Evolutionary conservation across 306 rosid species (phyloP).

Genomic region (Mimosa bimucronata): DNA sequence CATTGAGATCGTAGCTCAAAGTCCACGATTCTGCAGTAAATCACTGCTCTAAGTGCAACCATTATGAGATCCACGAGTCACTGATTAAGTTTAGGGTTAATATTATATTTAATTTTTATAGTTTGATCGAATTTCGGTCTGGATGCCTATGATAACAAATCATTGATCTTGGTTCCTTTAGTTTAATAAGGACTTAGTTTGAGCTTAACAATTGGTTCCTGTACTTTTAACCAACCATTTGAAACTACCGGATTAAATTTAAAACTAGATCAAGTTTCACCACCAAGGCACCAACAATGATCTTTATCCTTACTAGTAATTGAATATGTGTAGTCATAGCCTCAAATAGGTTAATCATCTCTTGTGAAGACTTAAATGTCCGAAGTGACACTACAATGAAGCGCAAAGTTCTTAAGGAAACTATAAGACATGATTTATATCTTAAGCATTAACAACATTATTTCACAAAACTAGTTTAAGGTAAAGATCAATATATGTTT

Average conservation of each 20-base stretch:
- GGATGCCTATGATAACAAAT: too few species aligned
- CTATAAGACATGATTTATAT: neutral
- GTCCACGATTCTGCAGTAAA: slow-evolving; percentile 36
- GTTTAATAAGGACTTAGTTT: too few species aligned
- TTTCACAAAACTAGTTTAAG: neutral
- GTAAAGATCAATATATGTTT: neutral
- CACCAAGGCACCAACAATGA: too few species aligned
- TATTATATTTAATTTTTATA: too few species aligned
- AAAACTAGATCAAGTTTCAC: too few species aligned
- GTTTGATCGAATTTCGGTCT: too few species aligned
- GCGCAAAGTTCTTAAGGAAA: neutral
- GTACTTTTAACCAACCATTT: too few species aligned
- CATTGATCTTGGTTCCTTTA: too few species aligned
- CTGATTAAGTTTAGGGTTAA: too few species aligned
- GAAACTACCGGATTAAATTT: too few species aligned
- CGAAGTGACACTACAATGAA: neutral
- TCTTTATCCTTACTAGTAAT: neutral
- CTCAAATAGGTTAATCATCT: slow-evolving; percentile 32
- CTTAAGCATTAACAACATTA: neutral
- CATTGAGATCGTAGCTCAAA: slow-evolving; percentile 38
- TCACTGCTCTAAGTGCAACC: slow-evolving; percentile 36
- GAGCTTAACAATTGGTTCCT: too few species aligned
- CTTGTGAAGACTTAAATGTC: slow-evolving; percentile 21
- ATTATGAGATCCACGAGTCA: slow-evolving; percentile 21
- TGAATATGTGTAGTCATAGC: slow-evolving; percentile 23